phyloP scores from a whole-genome alignment of 1,139 yeast species.

The Pichia sp. region DNA sequence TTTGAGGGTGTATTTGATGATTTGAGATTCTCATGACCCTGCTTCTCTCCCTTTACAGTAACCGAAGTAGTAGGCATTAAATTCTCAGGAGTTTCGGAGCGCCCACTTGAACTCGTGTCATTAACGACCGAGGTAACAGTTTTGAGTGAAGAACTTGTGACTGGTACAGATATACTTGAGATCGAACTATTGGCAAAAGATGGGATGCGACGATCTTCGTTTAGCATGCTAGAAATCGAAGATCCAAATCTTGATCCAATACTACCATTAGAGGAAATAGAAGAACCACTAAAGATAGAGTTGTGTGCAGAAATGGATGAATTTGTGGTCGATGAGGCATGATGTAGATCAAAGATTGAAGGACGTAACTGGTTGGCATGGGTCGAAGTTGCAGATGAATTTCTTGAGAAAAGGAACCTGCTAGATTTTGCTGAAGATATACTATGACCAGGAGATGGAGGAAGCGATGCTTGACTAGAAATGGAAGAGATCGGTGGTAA shows the following conservation, averaged over 20 bases:
- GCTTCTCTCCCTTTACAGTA: background rate
- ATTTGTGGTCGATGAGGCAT: constrained; percentile 14
- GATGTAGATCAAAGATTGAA: constrained; percentile 24
- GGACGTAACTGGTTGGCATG: constrained; percentile 21
- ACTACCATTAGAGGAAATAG: constrained; percentile 16
- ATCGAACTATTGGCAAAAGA: constrained; percentile 5
- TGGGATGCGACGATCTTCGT: constrained; percentile 19
- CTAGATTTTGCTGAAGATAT: constrained; percentile 7
- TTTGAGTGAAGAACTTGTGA: constrained; percentile 12
- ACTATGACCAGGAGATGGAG: constrained; percentile 7
- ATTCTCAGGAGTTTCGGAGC: background rate
- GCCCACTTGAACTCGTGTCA: background rate
- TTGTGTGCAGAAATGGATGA: constrained; percentile 25
- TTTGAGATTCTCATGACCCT: background rate
- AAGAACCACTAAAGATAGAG: constrained; percentile 25
- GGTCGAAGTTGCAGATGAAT: constrained; percentile 10
- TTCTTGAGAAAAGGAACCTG: constrained; percentile 9
- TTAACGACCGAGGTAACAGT: constrained; percentile 1
- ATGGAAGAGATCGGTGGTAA: constrained; percentile 16
- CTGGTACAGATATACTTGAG: constrained; percentile 6
- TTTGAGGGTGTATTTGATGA: background rate
- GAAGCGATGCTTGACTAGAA: constrained; percentile 10
- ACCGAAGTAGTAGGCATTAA: background rate
- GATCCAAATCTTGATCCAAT: constrained; percentile 17
- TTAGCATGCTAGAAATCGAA: constrained; percentile 28